Percentiles rank a stretch among this genome's conserved stretches.
Evolutionary conservation across 768 basidiomycete genomes (phyloP).

Genomic region (Suillus sp.): DNA sequence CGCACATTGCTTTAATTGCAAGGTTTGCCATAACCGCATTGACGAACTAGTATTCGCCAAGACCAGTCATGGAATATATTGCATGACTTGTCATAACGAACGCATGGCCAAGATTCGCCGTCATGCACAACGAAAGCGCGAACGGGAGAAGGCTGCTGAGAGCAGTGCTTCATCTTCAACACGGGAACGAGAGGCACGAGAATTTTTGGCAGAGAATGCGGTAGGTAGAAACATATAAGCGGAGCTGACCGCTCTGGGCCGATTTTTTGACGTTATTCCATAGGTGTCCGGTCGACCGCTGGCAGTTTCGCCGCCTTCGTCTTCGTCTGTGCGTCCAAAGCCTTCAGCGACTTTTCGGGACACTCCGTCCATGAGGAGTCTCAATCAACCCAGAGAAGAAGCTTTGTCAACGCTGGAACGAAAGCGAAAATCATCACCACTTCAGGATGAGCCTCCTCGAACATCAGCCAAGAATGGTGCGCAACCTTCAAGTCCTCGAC

Average conservation of each 20-base stretch:
- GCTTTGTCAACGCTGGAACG: slow-evolving; percentile 9
- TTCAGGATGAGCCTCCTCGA: slow-evolving; percentile 15
- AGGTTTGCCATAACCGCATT: slow-evolving; percentile 90
- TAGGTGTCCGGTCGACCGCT: slow-evolving; percentile 19
- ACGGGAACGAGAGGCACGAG: slow-evolving; percentile 29
- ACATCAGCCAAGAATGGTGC: slow-evolving; percentile 1
- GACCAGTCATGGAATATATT: slow-evolving; percentile 97
- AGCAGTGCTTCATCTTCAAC: slow-evolving; percentile 27
- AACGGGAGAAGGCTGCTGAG: slow-evolving; percentile 46
- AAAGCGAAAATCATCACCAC: slow-evolving; percentile 18
- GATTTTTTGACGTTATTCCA: slow-evolving; percentile 9
- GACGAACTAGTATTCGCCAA: slow-evolving; percentile 99
- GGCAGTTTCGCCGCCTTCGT: slow-evolving; percentile 11
- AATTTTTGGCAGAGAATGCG: slow-evolving; percentile 39
- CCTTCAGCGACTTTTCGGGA: slow-evolving; percentile 29
- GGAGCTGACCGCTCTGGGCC: not conserved
- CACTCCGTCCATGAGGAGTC: slow-evolving; percentile 25
- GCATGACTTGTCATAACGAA: slow-evolving; percentile 98
- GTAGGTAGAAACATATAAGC: slow-evolving; percentile 36
- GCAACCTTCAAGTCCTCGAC: slow-evolving; percentile 19
- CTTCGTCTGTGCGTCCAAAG: slow-evolving; percentile 26
- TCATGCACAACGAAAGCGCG: slow-evolving; percentile 85
- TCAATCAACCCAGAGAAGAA: slow-evolving; percentile 19
- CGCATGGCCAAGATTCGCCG: slow-evolving; percentile 91
- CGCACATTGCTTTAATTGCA: slow-evolving; percentile 98